phyloP scores from a whole-genome alignment of 495 filamentous ascomycete genomes.

The Aspergillus sclerotiicarbonarius region DNA sequence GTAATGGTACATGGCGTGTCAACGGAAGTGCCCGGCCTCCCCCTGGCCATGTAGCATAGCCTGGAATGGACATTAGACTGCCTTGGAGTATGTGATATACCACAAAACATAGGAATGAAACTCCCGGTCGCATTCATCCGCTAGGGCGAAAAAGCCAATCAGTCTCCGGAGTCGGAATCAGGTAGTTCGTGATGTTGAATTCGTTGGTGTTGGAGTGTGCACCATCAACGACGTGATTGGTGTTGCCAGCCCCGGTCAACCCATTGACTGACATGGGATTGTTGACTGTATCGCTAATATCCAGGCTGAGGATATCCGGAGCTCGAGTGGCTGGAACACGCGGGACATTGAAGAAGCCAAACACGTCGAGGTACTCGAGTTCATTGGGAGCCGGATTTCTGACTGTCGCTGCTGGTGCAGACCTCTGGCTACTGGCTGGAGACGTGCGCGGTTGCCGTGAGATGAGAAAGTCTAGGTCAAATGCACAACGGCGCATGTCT shows the following conservation, averaged over 20 bases:
- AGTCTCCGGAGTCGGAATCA: constrained; percentile 47
- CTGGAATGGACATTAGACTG: not conserved
- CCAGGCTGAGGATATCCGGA: constrained; percentile 29
- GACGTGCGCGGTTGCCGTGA: constrained; percentile 70
- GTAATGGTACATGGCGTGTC: too few species aligned
- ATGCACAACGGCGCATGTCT: constrained; percentile 82
- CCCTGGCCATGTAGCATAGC: not conserved
- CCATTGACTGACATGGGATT: constrained; percentile 47
- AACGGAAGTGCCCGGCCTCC: too few species aligned
- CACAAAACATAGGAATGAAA: not conserved
- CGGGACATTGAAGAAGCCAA: constrained; percentile 90
- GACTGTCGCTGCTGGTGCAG: constrained; percentile 36
- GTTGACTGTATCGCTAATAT: constrained; percentile 31
- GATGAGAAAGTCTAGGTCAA: constrained; percentile 83
- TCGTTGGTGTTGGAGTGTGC: constrained; percentile 34
- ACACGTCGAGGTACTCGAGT: constrained; percentile 87
- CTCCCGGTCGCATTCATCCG: constrained; percentile 18
- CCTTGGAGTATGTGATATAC: not conserved
- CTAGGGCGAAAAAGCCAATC: constrained; percentile 45
- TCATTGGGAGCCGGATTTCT: constrained; percentile 74
- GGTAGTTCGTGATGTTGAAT: constrained; percentile 49
- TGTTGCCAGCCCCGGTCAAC: constrained; percentile 25
- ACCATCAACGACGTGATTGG: constrained; percentile 24
- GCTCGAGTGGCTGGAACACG: constrained; percentile 53
- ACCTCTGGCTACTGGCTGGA: constrained; percentile 34